Evolutionary conservation across 805 yeast genomes (phyloP).

Genomic region (Kodamaea fukazawae): DNA sequence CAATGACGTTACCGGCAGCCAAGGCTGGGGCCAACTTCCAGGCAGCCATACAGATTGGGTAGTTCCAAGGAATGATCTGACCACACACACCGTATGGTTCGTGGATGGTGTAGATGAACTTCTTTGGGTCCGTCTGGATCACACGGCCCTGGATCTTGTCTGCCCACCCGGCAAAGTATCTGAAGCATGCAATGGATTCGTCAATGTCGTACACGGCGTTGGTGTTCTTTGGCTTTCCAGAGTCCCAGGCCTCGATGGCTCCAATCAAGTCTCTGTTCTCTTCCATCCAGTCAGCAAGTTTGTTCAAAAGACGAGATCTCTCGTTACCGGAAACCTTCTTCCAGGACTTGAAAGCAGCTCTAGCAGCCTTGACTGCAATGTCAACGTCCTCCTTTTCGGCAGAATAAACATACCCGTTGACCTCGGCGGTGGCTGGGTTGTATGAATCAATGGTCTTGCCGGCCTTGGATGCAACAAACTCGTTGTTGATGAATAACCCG

Average conservation of each 20-base stretch:
- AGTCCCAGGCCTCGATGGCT: constrained; percentile 46
- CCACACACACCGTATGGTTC: constrained; percentile 69
- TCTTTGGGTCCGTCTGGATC: constrained; percentile 43
- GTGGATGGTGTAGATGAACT: constrained; percentile 65
- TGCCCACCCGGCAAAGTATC: constrained; percentile 63
- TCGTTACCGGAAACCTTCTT: constrained; percentile 43
- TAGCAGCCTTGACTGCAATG: constrained; percentile 39
- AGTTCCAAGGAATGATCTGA: constrained; percentile 72
- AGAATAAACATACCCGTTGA: constrained; percentile 40
- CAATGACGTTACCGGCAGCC: constrained; percentile 73
- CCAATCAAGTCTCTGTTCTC: constrained; percentile 33
- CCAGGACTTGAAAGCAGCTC: constrained; percentile 45
- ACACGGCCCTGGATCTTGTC: constrained; percentile 52
- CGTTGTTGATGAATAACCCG: constrained; percentile 62
- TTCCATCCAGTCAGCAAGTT: constrained; percentile 36
- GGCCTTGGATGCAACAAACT: constrained; percentile 40
- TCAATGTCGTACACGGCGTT: constrained; percentile 51
- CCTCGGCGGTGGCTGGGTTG: constrained; percentile 44
- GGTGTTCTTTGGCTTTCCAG: constrained; percentile 44
- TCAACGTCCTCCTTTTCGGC: constrained; percentile 44
- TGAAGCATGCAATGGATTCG: constrained; percentile 43
- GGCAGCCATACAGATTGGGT: constrained; percentile 64
- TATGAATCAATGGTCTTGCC: constrained; percentile 40
- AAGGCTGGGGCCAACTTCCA: constrained; percentile 85
- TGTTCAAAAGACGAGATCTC: constrained; percentile 35